Evolutionary conservation across 2,329 filamentous ascomycete species (phyloP), one percentile per base, ranked within the genome.

Genomic region (Zalaria obscura): DNA sequence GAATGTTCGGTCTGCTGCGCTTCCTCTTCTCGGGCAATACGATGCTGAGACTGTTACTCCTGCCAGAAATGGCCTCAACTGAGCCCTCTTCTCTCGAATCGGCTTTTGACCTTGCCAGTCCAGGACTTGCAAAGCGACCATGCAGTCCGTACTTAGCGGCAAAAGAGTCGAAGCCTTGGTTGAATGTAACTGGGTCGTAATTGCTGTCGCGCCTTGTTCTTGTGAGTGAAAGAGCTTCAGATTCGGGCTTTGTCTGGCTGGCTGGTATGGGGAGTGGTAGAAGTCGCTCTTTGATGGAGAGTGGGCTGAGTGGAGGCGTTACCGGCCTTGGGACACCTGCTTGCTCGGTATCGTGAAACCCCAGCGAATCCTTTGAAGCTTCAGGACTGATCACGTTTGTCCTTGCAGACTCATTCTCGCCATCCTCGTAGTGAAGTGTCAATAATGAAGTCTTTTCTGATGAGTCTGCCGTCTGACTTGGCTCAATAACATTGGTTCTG

Each of bases 161-260:
- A 42, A 68, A 66, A 25, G 62, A 49, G 33, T 60, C 58, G 42
- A 74, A 52, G 39, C 63, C 66, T 31, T 61, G 59, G 47, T 64
- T 66, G 52, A 78, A 78, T 5, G 55, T 49, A 5, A 77, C 58
- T 0, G 72, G 68, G 33, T 65, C 59, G 48, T 75, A 77, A 37
- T 64, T 62, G 45, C 68, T 70, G 36, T 64, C 60, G 27, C 55
- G 52, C 31, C 45, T 39, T 27, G 10, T 25, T 5, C 11, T 10
- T 2, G 5, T 10, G 18, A 10, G 5, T 25, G 35, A 35, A 4
- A 35, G 5, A 4, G 34, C 29, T 11, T 36, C 32, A 7, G 26
- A 31, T 3, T 28, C 29, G 5, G 25, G 44, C 38, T 10, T 25
- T 11, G 25, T 48, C 42, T 7, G 42, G 38, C 53, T 56, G 3